Conservation (phyloP, 2,329 filamentous ascomycete genomes). For the Fusarium tricinctum region DNA sequence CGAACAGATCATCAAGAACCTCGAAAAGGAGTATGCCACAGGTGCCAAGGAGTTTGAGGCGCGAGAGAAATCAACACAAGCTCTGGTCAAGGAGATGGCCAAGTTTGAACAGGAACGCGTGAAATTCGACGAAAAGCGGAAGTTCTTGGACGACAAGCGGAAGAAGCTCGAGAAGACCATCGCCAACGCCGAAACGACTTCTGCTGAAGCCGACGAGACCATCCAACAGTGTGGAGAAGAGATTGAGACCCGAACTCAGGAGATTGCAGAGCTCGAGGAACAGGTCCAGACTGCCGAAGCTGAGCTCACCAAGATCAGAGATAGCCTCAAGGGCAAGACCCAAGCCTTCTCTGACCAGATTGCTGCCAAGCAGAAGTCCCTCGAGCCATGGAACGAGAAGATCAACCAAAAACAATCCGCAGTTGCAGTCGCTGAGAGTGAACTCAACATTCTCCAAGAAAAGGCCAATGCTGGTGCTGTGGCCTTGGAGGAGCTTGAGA, state of each 20-base stretch:
- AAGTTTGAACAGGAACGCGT: constrained; percentile 97
- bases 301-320: constrained; percentile 85
- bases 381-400: constrained; percentile 97
- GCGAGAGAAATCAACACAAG: constrained; percentile 85
- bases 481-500: constrained; percentile 84
- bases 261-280: constrained; percentile 82
- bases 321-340: constrained; percentile 93
- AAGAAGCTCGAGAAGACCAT: constrained; percentile 96
- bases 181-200: constrained; percentile 79
- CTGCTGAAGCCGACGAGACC: constrained; percentile 80
- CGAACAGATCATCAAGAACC: constrained; percentile 88
- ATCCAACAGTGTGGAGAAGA: constrained; percentile 84
- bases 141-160: constrained; percentile 90
- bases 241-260: constrained; percentile 80
- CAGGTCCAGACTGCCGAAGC: constrained; percentile 83
- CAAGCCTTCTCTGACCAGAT: constrained; percentile 95
- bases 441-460: constrained; percentile 91
- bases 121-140: constrained; percentile 98
- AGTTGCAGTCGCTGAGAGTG: constrained; percentile 94
- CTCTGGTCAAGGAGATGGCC: constrained; percentile 85
- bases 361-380: constrained; percentile 88
- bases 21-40: constrained; percentile 86
- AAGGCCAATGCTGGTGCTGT: constrained; percentile 89
- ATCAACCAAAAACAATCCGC: constrained; percentile 96
- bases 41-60: constrained; percentile 86